phyloP scores from a whole-genome alignment of 2,329 filamentous ascomycete species.

The Diaporthe destruens region DNA sequence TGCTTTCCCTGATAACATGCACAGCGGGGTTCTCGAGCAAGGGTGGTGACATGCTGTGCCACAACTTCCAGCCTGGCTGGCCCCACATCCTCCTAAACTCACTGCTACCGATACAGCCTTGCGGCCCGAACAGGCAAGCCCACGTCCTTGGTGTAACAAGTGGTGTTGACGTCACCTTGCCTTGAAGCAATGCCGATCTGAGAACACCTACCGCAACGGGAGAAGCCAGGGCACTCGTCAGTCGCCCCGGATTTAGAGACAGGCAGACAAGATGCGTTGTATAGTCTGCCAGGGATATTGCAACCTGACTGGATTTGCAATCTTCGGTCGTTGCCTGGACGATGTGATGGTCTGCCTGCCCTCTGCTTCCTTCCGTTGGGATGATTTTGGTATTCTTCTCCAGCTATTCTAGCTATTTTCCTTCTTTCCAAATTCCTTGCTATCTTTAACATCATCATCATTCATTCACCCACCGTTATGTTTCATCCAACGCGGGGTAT shows the following conservation, averaged over 20 bases:
- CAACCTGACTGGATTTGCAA: neutral
- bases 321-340: neutral
- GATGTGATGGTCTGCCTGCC: neutral
- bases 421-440: neutral
- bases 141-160: conserved; percentile 6
- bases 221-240: neutral
- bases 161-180: conserved; percentile 32
- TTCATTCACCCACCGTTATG: conserved; percentile 1
- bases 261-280: neutral
- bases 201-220: neutral
- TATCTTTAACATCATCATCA: neutral
- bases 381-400: neutral
- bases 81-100: neutral
- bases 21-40: neutral
- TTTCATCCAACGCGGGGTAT: conserved; percentile 12
- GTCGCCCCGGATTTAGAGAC: neutral
- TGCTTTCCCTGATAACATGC: conserved; percentile 1
- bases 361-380: neutral
- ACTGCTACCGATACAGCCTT: neutral
- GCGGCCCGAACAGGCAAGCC: neutral
- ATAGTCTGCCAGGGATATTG: neutral
- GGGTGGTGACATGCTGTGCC: neutral
- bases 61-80: conserved; percentile 1
- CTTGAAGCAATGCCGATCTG: conserved; percentile 26
- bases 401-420: neutral